phyloP scores from a whole-genome alignment of 23 red algal species.

The Gracilaria domingensis region DNA sequence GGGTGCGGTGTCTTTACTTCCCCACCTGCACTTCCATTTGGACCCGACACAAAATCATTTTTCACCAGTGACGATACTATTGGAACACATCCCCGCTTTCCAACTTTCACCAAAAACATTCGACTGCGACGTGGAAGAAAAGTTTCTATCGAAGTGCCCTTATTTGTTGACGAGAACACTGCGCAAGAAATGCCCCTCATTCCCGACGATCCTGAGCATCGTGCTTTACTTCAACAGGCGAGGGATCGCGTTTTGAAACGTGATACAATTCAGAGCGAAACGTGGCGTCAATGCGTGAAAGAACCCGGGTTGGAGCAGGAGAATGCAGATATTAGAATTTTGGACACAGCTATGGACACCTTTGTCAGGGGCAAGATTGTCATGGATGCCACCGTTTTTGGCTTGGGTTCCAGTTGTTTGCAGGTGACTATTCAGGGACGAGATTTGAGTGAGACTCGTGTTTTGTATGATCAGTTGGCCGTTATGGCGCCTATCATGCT shows the following conservation, averaged over 20 bases:
- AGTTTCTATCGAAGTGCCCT: slow-evolving; percentile 86
- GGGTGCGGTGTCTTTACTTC: slow-evolving; percentile 80
- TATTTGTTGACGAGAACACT: slow-evolving; percentile 90
- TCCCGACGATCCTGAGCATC: slow-evolving; percentile 21
- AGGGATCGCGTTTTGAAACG: not conserved
- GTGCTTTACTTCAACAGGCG: slow-evolving; percentile 26
- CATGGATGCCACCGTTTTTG: slow-evolving; percentile 98
- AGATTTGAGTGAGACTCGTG: slow-evolving; percentile 90
- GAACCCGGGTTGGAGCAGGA: not conserved
- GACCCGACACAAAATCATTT: slow-evolving; percentile 81
- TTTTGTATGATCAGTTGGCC: slow-evolving; percentile 97
- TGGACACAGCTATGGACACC: slow-evolving; percentile 44
- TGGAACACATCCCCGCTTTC: slow-evolving; percentile 96
- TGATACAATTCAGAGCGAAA: not conserved
- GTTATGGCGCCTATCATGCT: slow-evolving; percentile 98
- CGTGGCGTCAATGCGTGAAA: not conserved
- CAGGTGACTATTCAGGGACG: slow-evolving; percentile 94
- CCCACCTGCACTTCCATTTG: slow-evolving; percentile 54
- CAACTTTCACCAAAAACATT: slow-evolving; percentile 96
- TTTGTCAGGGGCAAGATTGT: slow-evolving; percentile 69
- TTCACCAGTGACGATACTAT: slow-evolving; percentile 93
- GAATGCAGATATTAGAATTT: slow-evolving; percentile 14
- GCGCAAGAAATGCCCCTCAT: slow-evolving; percentile 57
- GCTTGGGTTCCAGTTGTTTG: slow-evolving; percentile 94
- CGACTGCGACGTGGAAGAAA: slow-evolving; percentile 83